Conservation (phyloP, 345 rosid genomes). For the Ailanthus altissimus region DNA sequence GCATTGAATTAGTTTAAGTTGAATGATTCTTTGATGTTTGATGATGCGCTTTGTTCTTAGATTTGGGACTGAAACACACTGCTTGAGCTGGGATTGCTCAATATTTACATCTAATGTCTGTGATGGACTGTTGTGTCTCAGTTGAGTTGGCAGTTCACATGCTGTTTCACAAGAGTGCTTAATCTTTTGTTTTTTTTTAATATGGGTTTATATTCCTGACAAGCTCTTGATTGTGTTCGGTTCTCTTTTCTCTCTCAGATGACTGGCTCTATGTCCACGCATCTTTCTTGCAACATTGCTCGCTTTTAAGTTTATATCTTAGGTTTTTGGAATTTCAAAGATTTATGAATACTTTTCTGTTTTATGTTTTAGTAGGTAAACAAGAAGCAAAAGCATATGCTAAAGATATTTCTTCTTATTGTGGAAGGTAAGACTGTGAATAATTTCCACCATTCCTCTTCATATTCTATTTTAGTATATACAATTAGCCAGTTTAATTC, state of each 20-base stretch:
- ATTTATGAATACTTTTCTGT: conserved; percentile 9
- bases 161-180: neutral
- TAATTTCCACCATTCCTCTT: conserved; percentile 12
- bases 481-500: conserved; percentile 14
- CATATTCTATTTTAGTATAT: neutral
- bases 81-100: neutral
- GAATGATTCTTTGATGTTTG: neutral
- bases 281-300: conserved; percentile 20
- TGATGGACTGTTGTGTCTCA: neutral
- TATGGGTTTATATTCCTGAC: too few relatives aligned
- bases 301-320: conserved; percentile 5
- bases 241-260: conserved; percentile 15
- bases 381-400: conserved; percentile 90
- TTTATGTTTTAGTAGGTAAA: conserved; percentile 53
- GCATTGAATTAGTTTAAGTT: neutral
- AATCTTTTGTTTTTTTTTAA: neutral
- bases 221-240: neutral
- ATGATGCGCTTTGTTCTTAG: neutral
- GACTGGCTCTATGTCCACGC: neutral
- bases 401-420: conserved; percentile 83
- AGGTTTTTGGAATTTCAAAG: neutral
- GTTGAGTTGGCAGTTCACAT: neutral
- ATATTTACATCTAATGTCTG: too few relatives aligned
- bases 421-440: conserved; percentile 70
- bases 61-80: neutral